phyloP scores from a whole-genome alignment of 768 basidiomycete genomes.

The Fomitopsis serialis region DNA sequence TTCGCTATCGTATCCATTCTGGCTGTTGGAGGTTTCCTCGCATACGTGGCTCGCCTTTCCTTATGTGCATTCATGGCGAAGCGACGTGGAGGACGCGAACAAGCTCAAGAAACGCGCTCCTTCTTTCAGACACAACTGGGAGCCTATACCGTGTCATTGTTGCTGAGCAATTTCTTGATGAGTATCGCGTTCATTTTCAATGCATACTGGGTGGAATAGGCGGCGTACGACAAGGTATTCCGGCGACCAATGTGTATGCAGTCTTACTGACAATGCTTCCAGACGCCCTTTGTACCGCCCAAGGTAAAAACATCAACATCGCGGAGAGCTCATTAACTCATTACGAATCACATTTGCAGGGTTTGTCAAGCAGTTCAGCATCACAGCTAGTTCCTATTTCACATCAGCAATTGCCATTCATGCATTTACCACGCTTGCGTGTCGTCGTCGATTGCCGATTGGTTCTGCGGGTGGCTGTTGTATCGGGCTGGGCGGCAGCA shows the following conservation, averaged over 20 bases:
- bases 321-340: too few species aligned
- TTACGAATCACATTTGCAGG: conserved; percentile 1
- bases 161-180: conserved; percentile 52
- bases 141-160: conserved; percentile 58
- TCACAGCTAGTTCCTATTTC: conserved; percentile 59
- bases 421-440: conserved; percentile 60
- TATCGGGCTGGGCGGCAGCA: conserved; percentile 51
- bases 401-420: conserved; percentile 60
- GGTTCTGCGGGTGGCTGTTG: conserved; percentile 40
- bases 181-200: conserved; percentile 50
- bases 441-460: conserved; percentile 44
- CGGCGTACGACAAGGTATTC: conserved; percentile 45
- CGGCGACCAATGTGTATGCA: too few species aligned
- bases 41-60: conserved; percentile 45
- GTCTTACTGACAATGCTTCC: background rate
- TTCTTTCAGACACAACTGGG: conserved; percentile 74
- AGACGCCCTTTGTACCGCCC: conserved; percentile 49
- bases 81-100: conserved; percentile 4
- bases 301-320: conserved; percentile 38
- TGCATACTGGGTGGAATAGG: conserved; percentile 40
- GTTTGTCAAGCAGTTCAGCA: conserved; percentile 52
- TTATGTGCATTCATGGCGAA: conserved; percentile 24
- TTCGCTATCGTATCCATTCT: conserved; percentile 52
- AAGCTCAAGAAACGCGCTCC: conserved; percentile 26
- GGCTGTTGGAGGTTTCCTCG: conserved; percentile 44